Conservation (phyloP, 2,329 filamentous ascomycete species). For the Botryotinia convoluta region DNA sequence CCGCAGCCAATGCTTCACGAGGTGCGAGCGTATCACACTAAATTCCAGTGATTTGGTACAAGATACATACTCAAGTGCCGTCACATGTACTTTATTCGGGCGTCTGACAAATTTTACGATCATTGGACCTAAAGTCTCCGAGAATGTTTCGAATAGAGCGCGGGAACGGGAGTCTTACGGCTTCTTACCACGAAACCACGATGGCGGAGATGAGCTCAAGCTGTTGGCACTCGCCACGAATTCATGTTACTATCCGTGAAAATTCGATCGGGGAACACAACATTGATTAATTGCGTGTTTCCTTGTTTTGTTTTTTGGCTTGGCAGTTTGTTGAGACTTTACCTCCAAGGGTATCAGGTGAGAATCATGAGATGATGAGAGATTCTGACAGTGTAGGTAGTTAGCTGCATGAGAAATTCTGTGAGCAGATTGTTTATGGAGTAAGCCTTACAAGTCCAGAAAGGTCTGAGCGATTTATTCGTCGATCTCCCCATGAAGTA, state of each 20-base stretch:
- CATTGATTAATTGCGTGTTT: background rate
- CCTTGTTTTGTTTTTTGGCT: background rate
- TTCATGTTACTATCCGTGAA: background rate
- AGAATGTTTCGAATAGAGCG: slow-evolving; percentile 7
- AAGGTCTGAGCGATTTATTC: slow-evolving; percentile 12
- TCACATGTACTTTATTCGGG: background rate
- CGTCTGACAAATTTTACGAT: background rate
- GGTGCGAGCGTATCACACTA: background rate
- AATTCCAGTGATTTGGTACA: background rate
- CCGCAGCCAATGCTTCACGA: background rate
- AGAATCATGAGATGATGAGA: background rate
- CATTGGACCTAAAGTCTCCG: background rate
- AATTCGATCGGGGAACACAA: background rate
- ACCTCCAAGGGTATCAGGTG: background rate
- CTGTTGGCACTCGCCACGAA: background rate
- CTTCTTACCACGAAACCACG: background rate
- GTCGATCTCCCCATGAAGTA: background rate
- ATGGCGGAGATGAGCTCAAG: slow-evolving; percentile 6
- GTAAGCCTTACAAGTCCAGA: slow-evolving; percentile 1
- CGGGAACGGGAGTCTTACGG: background rate
- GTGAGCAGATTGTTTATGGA: background rate
- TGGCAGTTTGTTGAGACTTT: background rate
- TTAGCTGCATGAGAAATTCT: background rate
- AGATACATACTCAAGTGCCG: background rate
- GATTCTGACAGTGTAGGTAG: background rate